Conservation (phyloP, 306 rosid genomes). For the Dalbergia cochinchinensis region DNA sequence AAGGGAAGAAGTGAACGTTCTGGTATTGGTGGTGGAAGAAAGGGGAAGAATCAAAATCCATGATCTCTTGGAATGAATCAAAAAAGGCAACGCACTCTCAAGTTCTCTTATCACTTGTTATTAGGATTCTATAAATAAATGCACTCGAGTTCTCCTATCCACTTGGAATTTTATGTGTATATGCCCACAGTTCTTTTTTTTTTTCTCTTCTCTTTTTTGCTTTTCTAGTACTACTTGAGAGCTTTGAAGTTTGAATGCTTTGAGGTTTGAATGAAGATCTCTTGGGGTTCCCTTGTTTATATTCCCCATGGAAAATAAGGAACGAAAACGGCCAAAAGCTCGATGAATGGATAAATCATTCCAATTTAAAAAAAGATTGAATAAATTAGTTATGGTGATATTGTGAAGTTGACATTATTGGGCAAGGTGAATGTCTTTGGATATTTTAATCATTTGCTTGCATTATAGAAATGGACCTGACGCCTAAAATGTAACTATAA, state of each 20-base stretch:
- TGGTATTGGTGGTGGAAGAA: slow-evolving; percentile 31
- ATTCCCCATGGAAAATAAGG: slow-evolving; percentile 27
- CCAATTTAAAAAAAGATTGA: not conserved
- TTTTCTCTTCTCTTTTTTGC: not conserved
- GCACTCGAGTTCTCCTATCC: too few species aligned
- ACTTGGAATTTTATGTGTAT: not conserved
- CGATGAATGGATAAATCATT: not conserved
- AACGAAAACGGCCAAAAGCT: slow-evolving; percentile 6
- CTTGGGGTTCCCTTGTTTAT: not conserved
- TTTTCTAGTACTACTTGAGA: not conserved
- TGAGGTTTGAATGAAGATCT: slow-evolving; percentile 17
- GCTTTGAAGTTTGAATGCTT: not conserved
- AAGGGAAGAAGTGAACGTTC: slow-evolving; percentile 31
- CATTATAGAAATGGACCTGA: not conserved
- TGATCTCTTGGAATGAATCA: not conserved
- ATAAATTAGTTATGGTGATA: not conserved
- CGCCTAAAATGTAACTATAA: not conserved
- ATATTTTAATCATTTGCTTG: slow-evolving; percentile 22
- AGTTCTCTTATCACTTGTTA: not conserved
- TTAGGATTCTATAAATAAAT: not conserved
- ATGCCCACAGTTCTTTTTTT: not conserved
- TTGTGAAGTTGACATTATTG: slow-evolving; percentile 31
- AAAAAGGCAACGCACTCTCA: not conserved
- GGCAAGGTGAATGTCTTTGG: slow-evolving; percentile 49
- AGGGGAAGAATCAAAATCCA: slow-evolving; percentile 51